Conservation (phyloP, 1,139 yeast genomes). For the Kodamaea arcana region DNA sequence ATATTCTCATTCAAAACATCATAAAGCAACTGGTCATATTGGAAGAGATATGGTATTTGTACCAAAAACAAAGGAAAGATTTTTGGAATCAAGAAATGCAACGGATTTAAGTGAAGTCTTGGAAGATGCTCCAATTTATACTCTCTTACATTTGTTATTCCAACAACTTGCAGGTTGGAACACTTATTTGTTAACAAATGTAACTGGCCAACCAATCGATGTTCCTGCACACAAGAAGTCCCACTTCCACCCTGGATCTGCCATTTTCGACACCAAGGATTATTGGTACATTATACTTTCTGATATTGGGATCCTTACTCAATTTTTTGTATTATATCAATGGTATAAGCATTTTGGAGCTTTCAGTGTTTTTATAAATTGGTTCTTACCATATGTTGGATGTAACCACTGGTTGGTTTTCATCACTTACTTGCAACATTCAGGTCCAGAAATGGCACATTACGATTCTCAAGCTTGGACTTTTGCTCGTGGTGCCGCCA, state of each 20-base stretch:
- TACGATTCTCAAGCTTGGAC: slow-evolving; percentile 74
- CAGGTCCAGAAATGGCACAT: slow-evolving; percentile 78
- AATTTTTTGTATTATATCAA: slow-evolving; percentile 52
- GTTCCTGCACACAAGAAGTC: slow-evolving; percentile 42
- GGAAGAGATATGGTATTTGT: slow-evolving; percentile 80
- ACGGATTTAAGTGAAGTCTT: slow-evolving; percentile 52
- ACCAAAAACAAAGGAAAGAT: slow-evolving; percentile 62
- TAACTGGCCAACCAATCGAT: slow-evolving; percentile 70
- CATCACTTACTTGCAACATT: slow-evolving; percentile 80
- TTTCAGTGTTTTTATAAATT: slow-evolving; percentile 62
- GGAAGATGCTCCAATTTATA: slow-evolving; percentile 71
- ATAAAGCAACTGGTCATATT: slow-evolving; percentile 82
- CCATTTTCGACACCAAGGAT: slow-evolving; percentile 67
- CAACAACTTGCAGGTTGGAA: slow-evolving; percentile 82
- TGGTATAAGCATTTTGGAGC: slow-evolving; percentile 64
- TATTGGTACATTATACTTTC: slow-evolving; percentile 66
- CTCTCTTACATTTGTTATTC: slow-evolving; percentile 50
- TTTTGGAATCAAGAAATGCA: slow-evolving; percentile 35
- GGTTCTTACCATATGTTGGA: slow-evolving; percentile 74
- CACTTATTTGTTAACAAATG: slow-evolving; percentile 61
- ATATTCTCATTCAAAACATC: slow-evolving; percentile 78
- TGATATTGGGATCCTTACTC: slow-evolving; percentile 64
- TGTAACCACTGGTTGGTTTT: slow-evolving; percentile 90
- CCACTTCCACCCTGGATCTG: slow-evolving; percentile 72
- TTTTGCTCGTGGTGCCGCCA: slow-evolving; percentile 86